phyloP scores from a whole-genome alignment of 2,329 filamentous ascomycete species.

The Aulographum hederae region DNA sequence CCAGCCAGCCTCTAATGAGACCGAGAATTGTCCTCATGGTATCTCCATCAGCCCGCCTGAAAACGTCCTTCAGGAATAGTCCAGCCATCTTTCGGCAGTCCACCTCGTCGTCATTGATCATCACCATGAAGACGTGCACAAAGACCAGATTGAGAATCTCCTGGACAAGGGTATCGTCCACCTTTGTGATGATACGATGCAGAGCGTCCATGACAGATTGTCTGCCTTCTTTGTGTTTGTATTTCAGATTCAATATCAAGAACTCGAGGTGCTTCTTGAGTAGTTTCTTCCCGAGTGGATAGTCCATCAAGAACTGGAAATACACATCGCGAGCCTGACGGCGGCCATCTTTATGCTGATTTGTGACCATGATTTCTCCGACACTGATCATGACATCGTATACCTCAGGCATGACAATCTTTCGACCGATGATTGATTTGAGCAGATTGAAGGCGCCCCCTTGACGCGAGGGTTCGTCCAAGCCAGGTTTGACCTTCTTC shows the following conservation, averaged over 20 bases:
- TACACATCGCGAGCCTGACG: slow-evolving; percentile 80
- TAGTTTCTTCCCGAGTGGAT: slow-evolving; percentile 76
- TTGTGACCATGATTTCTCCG: slow-evolving; percentile 85
- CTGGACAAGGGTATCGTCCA: slow-evolving; percentile 35
- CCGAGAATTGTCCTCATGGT: slow-evolving; percentile 50
- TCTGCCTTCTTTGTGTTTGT: slow-evolving; percentile 72
- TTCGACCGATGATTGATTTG: slow-evolving; percentile 68
- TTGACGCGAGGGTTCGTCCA: slow-evolving; percentile 82
- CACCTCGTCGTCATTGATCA: slow-evolving; percentile 75
- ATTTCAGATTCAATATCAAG: slow-evolving; percentile 77
- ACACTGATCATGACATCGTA: slow-evolving; percentile 86
- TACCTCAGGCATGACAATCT: slow-evolving; percentile 67
- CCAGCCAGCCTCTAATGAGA: slow-evolving; percentile 58
- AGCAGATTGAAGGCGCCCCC: slow-evolving; percentile 92
- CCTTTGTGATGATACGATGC: slow-evolving; percentile 70
- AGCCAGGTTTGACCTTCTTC: slow-evolving; percentile 63
- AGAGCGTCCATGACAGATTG: slow-evolving; percentile 87
- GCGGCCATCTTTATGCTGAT: slow-evolving; percentile 74
- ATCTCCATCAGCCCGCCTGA: slow-evolving; percentile 58
- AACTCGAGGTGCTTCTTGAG: slow-evolving; percentile 84
- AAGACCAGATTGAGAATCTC: slow-evolving; percentile 50
- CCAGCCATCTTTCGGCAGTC: slow-evolving; percentile 72
- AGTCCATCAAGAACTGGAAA: slow-evolving; percentile 86
- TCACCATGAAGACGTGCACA: slow-evolving; percentile 64
- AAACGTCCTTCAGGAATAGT: slow-evolving; percentile 62